Evolutionary conservation across 768 basidiomycete species (phyloP), one percentile per base, ranked within the genome.

Genomic region (Lactarius vividus): DNA sequence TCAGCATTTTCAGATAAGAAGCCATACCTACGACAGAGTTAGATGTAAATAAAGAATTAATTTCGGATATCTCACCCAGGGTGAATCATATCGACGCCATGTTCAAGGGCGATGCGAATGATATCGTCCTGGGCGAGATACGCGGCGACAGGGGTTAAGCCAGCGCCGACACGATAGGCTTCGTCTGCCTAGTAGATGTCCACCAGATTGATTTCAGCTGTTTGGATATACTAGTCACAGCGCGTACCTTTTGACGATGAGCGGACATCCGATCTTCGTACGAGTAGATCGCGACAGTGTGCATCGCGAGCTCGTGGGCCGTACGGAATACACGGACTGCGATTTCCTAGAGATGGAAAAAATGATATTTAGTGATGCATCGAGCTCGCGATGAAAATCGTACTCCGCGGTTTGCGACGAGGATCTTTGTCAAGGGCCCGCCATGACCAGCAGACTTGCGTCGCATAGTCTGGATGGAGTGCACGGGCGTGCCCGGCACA

Each of bases 51-150:
- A 16, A 31, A 18, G 20, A 15, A 59, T 52, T 18, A 40, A 29
- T 59, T 29, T 26, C 20, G 55, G 20, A 42, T 64, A 58, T 59
- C 82, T 73, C 71, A 94, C 93, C 96, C 95, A 13, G 95, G 97
- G 78, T 98, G 97, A 74, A 99, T 98, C 97, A 99, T 98, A 76
- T 98, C 96, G 29, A 99, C 97, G 29, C 94, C 96, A 77, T 98
- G 95, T 77, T 98, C 96, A 53, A 98, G 83, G n/a, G 95, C 94
- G 70, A 95, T 89, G 69, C 88, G 81, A 78, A 99, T 95, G 77
- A 99, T 98, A 73, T 97, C 95, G 72, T 98, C 94, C 76, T 98
- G 96, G 2, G 96, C 89, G 69, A 99, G 90, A 77, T 99, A 99
- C 11, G 97, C 97, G 20, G 83, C 97, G 46, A 99, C 97, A 37